These are phyloP conservation scores for Tolypocladium pustulatum DNA, from an alignment of 2,329 filamentous ascomycete genomes.

Conservation along the genomic window DNA sequence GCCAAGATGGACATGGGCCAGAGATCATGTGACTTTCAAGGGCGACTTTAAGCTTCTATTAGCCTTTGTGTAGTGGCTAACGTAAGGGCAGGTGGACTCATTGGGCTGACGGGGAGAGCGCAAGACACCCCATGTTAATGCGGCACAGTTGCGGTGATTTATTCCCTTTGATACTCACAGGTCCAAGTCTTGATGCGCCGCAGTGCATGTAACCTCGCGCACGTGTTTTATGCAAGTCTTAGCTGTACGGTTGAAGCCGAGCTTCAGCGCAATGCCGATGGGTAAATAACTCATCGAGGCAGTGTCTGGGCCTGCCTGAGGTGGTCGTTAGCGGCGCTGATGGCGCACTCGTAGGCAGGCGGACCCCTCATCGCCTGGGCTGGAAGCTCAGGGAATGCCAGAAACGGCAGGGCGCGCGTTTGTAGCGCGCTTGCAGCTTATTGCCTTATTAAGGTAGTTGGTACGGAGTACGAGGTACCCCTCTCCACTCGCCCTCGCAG, in stretches of 20 bases:
- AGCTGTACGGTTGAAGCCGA: neutral
- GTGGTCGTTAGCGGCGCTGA: neutral
- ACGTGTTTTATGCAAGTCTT: neutral
- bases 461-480: neutral
- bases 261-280: neutral
- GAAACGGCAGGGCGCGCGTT: neutral
- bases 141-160: neutral
- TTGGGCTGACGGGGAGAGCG: neutral
- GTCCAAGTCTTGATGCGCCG: neutral
- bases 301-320: neutral
- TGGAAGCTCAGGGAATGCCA: neutral
- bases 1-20: neutral
- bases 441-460: too few relatives aligned
- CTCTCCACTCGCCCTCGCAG: neutral
- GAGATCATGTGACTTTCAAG: constrained; percentile 5
- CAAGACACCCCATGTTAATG: neutral
- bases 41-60: constrained; percentile 7
- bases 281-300: neutral
- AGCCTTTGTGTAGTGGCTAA: constrained; percentile 3
- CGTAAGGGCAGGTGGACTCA: neutral
- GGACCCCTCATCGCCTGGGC: neutral
- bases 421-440: neutral
- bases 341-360: neutral
- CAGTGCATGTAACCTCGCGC: neutral
- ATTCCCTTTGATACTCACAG: neutral